Conservation (phyloP, 768 basidiomycete species). For the Suillus americanus region DNA sequence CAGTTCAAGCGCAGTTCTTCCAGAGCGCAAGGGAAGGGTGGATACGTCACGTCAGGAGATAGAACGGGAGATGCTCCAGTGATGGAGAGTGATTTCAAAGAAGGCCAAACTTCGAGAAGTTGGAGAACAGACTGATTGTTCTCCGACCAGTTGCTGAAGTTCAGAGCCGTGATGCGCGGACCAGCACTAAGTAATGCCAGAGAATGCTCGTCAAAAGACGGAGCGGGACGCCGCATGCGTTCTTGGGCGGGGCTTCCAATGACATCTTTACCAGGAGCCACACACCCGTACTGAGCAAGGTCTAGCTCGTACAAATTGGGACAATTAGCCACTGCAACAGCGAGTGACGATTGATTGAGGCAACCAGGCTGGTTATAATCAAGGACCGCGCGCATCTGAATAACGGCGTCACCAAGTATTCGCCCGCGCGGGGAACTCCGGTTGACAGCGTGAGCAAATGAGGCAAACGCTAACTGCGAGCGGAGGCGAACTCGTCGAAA, state of each 20-base stretch:
- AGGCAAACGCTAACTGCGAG: constrained; percentile 50
- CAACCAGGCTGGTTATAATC: constrained; percentile 68
- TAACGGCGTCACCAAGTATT: constrained; percentile 52
- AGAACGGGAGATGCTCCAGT: constrained; percentile 58
- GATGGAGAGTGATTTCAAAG: constrained; percentile 53
- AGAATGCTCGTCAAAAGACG: constrained; percentile 53
- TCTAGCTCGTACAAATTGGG: constrained; percentile 57
- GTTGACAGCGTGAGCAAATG: constrained; percentile 54
- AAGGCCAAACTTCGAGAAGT: constrained; percentile 64
- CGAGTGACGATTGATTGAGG: constrained; percentile 57
- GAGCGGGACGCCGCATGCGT: constrained; percentile 50
- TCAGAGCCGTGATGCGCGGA: constrained; percentile 51
- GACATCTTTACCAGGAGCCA: constrained; percentile 49
- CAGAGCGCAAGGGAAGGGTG: constrained; percentile 48
- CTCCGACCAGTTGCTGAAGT: constrained; percentile 73
- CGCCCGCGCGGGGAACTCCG: constrained; percentile 46
- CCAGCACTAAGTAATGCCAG: constrained; percentile 52
- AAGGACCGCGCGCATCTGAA: constrained; percentile 52
- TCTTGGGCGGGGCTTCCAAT: constrained; percentile 46
- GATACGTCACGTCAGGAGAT: constrained; percentile 35
- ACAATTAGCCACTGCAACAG: constrained; percentile 55
- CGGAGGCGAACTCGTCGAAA: constrained; percentile 58
- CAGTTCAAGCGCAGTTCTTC: constrained; percentile 62
- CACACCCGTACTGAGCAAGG: constrained; percentile 60
- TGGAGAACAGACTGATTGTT: constrained; percentile 55